A percentile compares a stretch with the other conserved stretches of the same genome.
These are phyloP conservation scores for Diaporthe capsici DNA, from an alignment of 2,329 filamentous ascomycete genomes.

Conservation along the genomic window DNA sequence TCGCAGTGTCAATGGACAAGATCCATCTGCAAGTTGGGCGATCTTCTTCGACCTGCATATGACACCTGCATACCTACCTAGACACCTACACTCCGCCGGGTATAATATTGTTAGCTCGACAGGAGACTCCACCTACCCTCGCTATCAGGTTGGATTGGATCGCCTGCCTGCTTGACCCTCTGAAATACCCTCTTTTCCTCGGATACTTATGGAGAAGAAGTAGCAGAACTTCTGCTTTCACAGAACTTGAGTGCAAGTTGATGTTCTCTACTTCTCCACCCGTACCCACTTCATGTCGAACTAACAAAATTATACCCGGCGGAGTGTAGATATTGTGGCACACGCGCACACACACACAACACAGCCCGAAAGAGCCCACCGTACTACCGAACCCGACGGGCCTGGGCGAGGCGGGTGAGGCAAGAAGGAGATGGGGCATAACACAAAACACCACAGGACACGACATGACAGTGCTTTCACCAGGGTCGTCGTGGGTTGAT, in stretches of 20 bases:
- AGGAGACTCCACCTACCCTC: too few species aligned
- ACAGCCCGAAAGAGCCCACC: neutral
- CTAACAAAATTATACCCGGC: too few species aligned
- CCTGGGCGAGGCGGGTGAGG: too few species aligned
- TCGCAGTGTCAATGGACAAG: neutral
- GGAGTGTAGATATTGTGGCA: neutral
- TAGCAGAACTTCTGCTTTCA: too few species aligned
- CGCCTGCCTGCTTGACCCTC: too few species aligned
- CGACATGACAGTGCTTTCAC: neutral
- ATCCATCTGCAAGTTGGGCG: slow-evolving; percentile 10
- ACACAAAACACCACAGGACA: neutral
- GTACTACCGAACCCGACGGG: neutral
- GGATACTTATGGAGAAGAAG: too few species aligned
- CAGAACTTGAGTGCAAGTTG: too few species aligned
- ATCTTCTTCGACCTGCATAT: slow-evolving; percentile 15
- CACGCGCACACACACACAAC: neutral
- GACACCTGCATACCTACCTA: neutral
- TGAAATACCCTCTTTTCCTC: too few species aligned
- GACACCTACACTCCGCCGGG: neutral
- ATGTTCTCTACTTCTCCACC: too few species aligned
- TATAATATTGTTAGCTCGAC: too few species aligned
- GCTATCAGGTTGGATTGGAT: too few species aligned
- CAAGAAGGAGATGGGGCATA: neutral
- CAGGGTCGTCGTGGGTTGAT: slow-evolving; percentile 3
- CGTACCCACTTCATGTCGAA: too few species aligned